Percentiles rank a stretch among this genome's conserved stretches.
Conservation (phyloP, 805 yeast genomes). For the Nakazawaea siamensis region DNA sequence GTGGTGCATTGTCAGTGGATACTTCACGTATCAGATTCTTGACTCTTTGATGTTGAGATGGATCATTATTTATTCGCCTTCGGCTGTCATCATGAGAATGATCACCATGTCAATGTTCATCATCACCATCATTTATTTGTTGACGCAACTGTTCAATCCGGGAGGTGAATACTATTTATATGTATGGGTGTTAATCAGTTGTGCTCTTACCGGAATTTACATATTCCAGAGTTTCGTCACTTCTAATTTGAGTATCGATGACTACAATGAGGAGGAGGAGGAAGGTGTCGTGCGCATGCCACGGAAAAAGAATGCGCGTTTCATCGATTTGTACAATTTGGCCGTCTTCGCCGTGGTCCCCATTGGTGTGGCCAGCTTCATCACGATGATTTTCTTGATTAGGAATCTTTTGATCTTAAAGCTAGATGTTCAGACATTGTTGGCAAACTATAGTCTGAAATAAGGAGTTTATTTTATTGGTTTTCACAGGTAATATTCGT, state of each 20-base stretch:
- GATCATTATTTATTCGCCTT: constrained; percentile 83
- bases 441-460: no score
- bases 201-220: constrained; percentile 71
- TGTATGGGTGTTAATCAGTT: constrained; percentile 87
- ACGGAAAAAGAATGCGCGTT: constrained; percentile 38
- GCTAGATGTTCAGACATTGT: constrained; percentile 37
- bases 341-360: constrained; percentile 98
- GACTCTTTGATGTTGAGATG: constrained; percentile 90
- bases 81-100: constrained; percentile 85
- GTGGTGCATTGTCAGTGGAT: constrained; percentile 91
- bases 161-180: constrained; percentile 70
- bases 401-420: constrained; percentile 70
- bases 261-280: constrained; percentile 14
- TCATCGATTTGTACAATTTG: constrained; percentile 80
- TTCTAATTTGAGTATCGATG: constrained; percentile 48
- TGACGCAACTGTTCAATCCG: constrained; percentile 62
- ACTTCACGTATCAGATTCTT: constrained; percentile 71
- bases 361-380: constrained; percentile 86
- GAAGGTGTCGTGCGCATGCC: constrained; percentile 4
- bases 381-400: constrained; percentile 81
- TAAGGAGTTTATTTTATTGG: not conserved
- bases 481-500: no score
- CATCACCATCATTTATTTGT: constrained; percentile 59
- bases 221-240: constrained; percentile 86
- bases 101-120: constrained; percentile 72